Conservation (phyloP, 1,284 basidiomycete species). For the Rhodotorula sp. region DNA sequence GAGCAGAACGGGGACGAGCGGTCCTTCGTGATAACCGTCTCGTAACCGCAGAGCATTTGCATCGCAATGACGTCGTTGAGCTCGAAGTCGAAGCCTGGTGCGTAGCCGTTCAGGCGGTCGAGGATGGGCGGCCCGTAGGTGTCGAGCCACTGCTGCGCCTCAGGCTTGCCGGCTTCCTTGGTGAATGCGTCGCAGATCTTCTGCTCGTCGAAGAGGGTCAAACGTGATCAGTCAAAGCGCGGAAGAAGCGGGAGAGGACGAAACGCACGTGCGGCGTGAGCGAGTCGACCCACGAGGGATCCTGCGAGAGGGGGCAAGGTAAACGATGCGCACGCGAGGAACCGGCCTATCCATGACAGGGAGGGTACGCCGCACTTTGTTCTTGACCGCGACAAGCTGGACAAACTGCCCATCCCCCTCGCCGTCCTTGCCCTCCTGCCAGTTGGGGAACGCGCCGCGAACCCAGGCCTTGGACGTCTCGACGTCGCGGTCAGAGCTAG, state of each 20-base stretch:
- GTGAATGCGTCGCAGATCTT: constrained; percentile 55
- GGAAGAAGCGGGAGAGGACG: not conserved
- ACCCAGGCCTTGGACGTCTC: constrained; percentile 54
- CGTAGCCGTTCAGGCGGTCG: constrained; percentile 45
- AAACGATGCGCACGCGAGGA: not conserved
- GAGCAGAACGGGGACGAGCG: constrained; percentile 51
- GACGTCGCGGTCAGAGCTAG: constrained; percentile 53
- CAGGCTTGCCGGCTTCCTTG: constrained; percentile 52
- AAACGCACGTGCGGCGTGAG: constrained; percentile 53
- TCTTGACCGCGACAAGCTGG: constrained; percentile 54
- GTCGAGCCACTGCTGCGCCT: constrained; percentile 52
- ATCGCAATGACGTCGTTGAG: constrained; percentile 53
- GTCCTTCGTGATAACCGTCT: constrained; percentile 48
- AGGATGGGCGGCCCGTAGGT: constrained; percentile 49
- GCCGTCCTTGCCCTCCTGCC: constrained; percentile 52
- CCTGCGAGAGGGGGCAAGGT: not conserved
- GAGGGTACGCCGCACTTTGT: constrained; percentile 46
- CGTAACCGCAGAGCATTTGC: constrained; percentile 55
- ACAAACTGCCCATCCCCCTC: constrained; percentile 53
- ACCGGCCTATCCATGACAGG: not conserved
- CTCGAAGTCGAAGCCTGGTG: constrained; percentile 46
- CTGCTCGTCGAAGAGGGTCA: constrained; percentile 17
- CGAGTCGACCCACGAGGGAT: constrained; percentile 52
- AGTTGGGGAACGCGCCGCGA: constrained; percentile 53
- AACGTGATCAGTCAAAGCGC: too few species aligned